These are phyloP conservation scores for Hirschioporus abietinus DNA, from an alignment of 768 basidiomycete species.

Conservation along the genomic window DNA sequence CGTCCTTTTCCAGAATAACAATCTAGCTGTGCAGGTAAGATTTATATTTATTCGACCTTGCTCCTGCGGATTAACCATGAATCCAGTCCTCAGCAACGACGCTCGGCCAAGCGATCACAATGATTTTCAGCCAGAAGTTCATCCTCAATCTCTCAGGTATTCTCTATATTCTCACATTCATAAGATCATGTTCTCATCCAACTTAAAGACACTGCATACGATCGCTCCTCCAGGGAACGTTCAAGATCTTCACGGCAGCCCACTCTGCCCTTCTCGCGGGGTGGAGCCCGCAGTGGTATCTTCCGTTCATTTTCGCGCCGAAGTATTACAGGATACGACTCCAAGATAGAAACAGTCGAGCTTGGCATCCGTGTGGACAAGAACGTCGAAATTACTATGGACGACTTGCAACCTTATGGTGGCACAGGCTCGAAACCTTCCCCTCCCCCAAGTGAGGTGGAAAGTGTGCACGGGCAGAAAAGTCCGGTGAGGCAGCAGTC, in stretches of 20 bases:
- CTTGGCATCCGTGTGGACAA: conserved; percentile 1
- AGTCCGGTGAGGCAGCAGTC: background rate
- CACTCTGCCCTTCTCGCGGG: background rate
- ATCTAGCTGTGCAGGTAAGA: background rate
- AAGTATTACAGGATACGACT: background rate
- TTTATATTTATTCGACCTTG: background rate
- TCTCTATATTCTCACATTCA: background rate
- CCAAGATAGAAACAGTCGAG: background rate
- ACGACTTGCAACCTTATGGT: conserved; percentile 1
- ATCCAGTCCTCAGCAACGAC: conserved; percentile 9
- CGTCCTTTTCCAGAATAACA: conserved; percentile 6
- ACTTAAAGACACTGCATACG: background rate
- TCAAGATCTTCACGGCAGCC: background rate
- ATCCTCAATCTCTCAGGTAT: conserved; percentile 9
- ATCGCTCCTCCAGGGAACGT: background rate
- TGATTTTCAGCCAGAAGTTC: conserved; percentile 13
- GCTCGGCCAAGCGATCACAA: conserved; percentile 15
- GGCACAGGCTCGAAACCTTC: background rate
- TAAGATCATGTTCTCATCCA: background rate
- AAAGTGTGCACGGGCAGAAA: background rate
- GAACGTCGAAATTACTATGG: conserved; percentile 2
- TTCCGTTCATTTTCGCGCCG: background rate
- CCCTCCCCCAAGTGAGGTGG: background rate
- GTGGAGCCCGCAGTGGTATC: background rate
- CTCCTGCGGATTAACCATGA: background rate